Evolutionary conservation across 495 filamentous ascomycete genomes (phyloP).

Genomic region (Niebla homalea): DNA sequence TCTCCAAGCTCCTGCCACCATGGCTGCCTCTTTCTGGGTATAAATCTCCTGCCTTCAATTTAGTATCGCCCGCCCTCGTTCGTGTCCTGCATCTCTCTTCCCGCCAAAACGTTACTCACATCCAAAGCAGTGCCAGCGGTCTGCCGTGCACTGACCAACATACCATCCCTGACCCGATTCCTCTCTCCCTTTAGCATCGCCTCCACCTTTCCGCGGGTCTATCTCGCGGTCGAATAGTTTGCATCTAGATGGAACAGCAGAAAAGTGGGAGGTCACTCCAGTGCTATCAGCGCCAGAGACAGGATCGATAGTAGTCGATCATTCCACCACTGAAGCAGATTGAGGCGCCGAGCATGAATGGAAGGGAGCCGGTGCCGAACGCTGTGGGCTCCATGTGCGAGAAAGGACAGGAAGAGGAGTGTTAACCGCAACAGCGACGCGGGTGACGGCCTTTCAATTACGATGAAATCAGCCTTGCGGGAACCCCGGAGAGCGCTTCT

Average conservation of each 20-base stretch:
- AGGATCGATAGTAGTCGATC: conserved; percentile 3
- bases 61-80: not conserved
- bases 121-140: not conserved
- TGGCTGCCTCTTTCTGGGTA: conserved; percentile 1
- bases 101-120: not conserved
- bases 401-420: not conserved
- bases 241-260: not conserved
- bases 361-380: conserved; percentile 3
- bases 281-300: not conserved
- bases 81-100: not conserved
- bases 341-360: conserved; percentile 1
- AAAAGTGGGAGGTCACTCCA: not conserved
- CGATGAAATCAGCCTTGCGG: not conserved
- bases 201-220: not conserved
- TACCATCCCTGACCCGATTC: not conserved
- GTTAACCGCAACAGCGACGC: not conserved
- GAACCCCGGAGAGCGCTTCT: not conserved
- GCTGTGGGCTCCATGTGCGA: not conserved
- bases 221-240: not conserved
- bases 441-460: not conserved
- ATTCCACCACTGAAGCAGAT: not conserved
- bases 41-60: not conserved
- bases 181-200: not conserved
- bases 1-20: not conserved
- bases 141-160: conserved; percentile 3